phyloP scores from a whole-genome alignment of 1,284 basidiomycete species.

The Cryptococcus sp. region DNA sequence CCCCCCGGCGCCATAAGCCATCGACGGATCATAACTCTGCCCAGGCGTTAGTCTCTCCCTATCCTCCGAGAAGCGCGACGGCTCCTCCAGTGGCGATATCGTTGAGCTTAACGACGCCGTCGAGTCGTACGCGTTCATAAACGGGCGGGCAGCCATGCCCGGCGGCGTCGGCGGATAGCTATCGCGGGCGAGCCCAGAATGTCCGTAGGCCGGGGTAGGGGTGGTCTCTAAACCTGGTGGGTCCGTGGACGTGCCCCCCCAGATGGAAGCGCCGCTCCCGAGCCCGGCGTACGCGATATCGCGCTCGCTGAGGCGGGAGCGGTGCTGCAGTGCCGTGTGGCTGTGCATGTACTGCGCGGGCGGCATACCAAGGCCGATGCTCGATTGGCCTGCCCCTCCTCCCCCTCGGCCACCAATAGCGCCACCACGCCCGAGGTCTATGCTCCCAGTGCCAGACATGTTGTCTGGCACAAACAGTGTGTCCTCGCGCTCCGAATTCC shows the following conservation, averaged over 20 bases:
- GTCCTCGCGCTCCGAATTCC: slow-evolving; percentile 25
- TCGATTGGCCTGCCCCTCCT: not conserved
- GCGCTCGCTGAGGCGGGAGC: slow-evolving; percentile 8
- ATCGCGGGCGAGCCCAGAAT: no score
- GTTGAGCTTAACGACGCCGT: not conserved
- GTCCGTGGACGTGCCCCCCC: slow-evolving; percentile 1
- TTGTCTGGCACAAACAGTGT: slow-evolving; percentile 5
- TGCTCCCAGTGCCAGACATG: no score
- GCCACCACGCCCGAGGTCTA: no score
- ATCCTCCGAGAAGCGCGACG: slow-evolving; percentile 3
- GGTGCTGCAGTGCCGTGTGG: slow-evolving; percentile 8
- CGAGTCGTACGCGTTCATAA: not conserved
- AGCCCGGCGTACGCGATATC: slow-evolving; percentile 12
- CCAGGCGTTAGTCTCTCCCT: slow-evolving; percentile 14
- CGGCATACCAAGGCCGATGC: slow-evolving; percentile 5
- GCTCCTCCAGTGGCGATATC: slow-evolving; percentile 1
- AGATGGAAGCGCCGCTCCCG: slow-evolving; percentile 2
- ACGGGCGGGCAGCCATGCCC: not conserved
- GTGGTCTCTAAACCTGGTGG: no score
- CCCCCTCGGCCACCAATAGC: not conserved
- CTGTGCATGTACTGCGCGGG: not conserved
- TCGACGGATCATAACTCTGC: slow-evolving; percentile 1
- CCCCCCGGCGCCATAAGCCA: not conserved
- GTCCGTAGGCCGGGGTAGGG: no score
- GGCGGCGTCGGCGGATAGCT: not conserved